Evolutionary conservation across 2,329 filamentous ascomycete genomes (phyloP).

Genomic region (Dothiorella sarmentorum): DNA sequence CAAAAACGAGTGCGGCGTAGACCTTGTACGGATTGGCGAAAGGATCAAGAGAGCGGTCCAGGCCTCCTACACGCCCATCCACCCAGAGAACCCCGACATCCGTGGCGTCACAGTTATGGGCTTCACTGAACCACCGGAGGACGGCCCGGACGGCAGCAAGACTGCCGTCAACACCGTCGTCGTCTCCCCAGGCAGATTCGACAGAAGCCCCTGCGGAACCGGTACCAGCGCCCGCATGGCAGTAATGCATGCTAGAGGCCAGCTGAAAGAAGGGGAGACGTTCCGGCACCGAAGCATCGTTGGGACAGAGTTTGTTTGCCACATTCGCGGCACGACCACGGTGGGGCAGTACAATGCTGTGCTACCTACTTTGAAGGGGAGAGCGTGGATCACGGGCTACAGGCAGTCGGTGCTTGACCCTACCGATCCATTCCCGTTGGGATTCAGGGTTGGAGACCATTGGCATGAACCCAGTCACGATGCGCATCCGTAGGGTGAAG

Average conservation of each 20-base stretch:
- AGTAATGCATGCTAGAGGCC: conserved; percentile 41
- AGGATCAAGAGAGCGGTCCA: conserved; percentile 43
- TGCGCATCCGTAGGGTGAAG: neutral
- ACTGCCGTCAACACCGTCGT: conserved; percentile 41
- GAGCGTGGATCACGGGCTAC: conserved; percentile 47
- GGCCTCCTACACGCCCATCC: conserved; percentile 35
- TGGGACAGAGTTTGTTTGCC: conserved; percentile 42
- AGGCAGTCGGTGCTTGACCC: conserved; percentile 45
- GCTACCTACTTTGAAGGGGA: conserved; percentile 41
- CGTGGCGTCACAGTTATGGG: conserved; percentile 40
- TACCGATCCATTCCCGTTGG: conserved; percentile 44
- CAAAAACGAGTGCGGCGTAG: conserved; percentile 30
- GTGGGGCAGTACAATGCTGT: conserved; percentile 42
- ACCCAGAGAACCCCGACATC: conserved; percentile 44
- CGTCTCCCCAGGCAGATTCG: conserved; percentile 46
- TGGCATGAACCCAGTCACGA: conserved; percentile 20
- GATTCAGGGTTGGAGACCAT: conserved; percentile 39
- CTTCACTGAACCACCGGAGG: conserved; percentile 38
- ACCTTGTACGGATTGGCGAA: conserved; percentile 43
- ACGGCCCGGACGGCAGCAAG: conserved; percentile 24
- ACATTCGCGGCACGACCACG: conserved; percentile 37
- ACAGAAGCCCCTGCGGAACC: conserved; percentile 47
- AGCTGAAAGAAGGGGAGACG: conserved; percentile 36
- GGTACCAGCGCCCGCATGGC: conserved; percentile 46
- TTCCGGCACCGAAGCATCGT: conserved; percentile 44